Evolutionary conservation across 2,329 filamentous ascomycete species (phyloP).

Genomic region (Aspergillus hiratsukae): DNA sequence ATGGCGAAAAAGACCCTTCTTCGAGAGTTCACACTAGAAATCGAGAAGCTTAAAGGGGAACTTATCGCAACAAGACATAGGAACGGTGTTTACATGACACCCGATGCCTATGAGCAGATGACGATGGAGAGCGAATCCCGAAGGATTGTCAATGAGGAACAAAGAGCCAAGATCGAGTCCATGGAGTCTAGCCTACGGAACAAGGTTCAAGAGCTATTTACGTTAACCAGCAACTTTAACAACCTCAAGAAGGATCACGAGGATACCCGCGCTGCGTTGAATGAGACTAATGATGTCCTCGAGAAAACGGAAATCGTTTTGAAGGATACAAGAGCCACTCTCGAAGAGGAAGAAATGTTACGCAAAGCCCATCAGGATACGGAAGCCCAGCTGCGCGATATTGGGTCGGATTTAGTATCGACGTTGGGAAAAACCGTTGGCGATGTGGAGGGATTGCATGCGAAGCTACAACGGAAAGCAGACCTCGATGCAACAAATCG

Average conservation of each 20-base stretch:
- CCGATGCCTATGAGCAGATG: conserved; percentile 85
- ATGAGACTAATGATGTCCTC: conserved; percentile 74
- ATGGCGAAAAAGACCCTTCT: conserved; percentile 91
- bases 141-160: conserved; percentile 86
- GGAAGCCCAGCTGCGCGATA: conserved; percentile 67
- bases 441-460: conserved; percentile 76
- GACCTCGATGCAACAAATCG: conserved; percentile 78
- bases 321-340: conserved; percentile 66
- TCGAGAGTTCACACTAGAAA: conserved; percentile 83
- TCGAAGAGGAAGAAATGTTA: conserved; percentile 74
- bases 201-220: conserved; percentile 89
- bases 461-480: conserved; percentile 80
- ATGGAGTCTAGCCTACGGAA: conserved; percentile 87
- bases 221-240: conserved; percentile 80
- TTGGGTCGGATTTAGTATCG: conserved; percentile 71
- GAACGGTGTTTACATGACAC: conserved; percentile 90
- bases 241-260: conserved; percentile 88
- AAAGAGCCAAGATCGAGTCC: conserved; percentile 84
- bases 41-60: conserved; percentile 91
- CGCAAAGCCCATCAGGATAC: conserved; percentile 83
- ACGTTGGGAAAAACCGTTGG: conserved; percentile 73
- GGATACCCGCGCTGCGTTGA: conserved; percentile 63
- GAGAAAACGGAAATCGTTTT: conserved; percentile 86
- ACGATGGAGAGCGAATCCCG: conserved; percentile 88
- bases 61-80: conserved; percentile 87